Evolutionary conservation across 257 asterid species (phyloP).

Genomic region (Gentiana macrophylla): DNA sequence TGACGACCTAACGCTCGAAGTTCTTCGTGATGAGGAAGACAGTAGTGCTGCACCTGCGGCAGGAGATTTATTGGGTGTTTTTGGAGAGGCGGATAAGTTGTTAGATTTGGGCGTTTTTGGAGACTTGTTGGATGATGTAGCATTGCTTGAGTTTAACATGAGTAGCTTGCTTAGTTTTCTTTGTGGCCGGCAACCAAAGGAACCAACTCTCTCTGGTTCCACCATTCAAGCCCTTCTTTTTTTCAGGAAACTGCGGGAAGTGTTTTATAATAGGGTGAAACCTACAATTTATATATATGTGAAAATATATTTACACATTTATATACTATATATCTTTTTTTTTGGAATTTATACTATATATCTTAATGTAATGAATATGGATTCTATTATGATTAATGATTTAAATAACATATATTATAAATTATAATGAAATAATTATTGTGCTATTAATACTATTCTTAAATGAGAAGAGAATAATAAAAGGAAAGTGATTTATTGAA

Average conservation of each 20-base stretch:
- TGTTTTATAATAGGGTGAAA: constrained; percentile 2
- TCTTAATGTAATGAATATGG: too few relatives aligned
- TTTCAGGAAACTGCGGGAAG: background rate
- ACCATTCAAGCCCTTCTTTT: background rate
- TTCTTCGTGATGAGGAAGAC: constrained; percentile 11
- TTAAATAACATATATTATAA: too few relatives aligned
- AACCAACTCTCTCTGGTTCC: constrained; percentile 19
- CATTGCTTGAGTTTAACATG: constrained; percentile 12
- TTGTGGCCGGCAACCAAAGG: constrained; percentile 23
- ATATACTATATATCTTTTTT: too few relatives aligned
- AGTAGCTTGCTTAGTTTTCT: constrained; percentile 12
- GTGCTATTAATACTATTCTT: too few relatives aligned
- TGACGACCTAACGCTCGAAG: background rate
- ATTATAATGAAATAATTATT: background rate
- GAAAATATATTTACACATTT: too few relatives aligned
- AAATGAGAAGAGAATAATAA: too few relatives aligned
- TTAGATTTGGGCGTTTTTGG: constrained; percentile 21
- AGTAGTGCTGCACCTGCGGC: too few relatives aligned
- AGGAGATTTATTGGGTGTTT: too few relatives aligned
- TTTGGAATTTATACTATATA: too few relatives aligned
- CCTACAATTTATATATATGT: background rate
- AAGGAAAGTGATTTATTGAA: background rate
- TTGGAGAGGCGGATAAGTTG: background rate
- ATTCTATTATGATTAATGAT: too few relatives aligned
- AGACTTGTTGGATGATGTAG: constrained; percentile 15